phyloP scores from a whole-genome alignment of 768 basidiomycete genomes.

The Kockovaella imperatae region DNA sequence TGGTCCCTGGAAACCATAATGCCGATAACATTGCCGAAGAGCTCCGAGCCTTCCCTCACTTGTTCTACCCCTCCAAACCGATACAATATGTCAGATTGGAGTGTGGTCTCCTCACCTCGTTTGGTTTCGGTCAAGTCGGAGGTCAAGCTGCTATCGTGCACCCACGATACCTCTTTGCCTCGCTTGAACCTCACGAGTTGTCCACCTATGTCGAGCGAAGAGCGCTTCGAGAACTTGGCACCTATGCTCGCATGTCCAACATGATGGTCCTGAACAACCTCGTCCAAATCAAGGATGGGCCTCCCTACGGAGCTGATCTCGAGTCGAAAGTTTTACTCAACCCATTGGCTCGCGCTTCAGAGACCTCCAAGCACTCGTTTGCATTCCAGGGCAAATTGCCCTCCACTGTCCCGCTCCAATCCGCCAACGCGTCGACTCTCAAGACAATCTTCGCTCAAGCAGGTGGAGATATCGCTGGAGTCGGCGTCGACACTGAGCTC shows the following conservation, averaged over 20 bases:
- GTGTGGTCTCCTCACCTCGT: constrained; percentile 45
- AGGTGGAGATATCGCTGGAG: constrained; percentile 58
- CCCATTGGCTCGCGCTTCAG: constrained; percentile 73
- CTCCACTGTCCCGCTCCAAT: constrained; percentile 51
- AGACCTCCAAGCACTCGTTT: constrained; percentile 66
- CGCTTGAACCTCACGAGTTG: constrained; percentile 69
- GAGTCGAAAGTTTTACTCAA: constrained; percentile 83
- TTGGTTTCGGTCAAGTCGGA: constrained; percentile 96
- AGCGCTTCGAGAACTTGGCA: constrained; percentile 55
- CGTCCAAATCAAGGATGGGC: constrained; percentile 88
- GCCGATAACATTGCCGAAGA: constrained; percentile 69
- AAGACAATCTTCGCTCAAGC: constrained; percentile 52
- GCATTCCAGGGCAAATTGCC: constrained; percentile 63
- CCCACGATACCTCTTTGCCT: constrained; percentile 81
- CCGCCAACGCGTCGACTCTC: constrained; percentile 61
- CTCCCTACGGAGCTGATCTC: constrained; percentile 78
- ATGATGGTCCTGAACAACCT: constrained; percentile 91
- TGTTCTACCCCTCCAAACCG: constrained; percentile 96
- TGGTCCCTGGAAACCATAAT: constrained; percentile 93
- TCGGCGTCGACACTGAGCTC: constrained; percentile 68
- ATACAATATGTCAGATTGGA: constrained; percentile 85
- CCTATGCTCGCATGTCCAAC: constrained; percentile 59
- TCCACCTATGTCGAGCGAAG: constrained; percentile 59
- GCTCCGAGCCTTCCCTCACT: constrained; percentile 77
- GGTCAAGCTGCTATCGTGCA: constrained; percentile 81